Evolutionary conservation across 2,329 filamentous ascomycete species (phyloP), one percentile per base, ranked within the genome.

Genomic region (Aureobasidium sp.): DNA sequence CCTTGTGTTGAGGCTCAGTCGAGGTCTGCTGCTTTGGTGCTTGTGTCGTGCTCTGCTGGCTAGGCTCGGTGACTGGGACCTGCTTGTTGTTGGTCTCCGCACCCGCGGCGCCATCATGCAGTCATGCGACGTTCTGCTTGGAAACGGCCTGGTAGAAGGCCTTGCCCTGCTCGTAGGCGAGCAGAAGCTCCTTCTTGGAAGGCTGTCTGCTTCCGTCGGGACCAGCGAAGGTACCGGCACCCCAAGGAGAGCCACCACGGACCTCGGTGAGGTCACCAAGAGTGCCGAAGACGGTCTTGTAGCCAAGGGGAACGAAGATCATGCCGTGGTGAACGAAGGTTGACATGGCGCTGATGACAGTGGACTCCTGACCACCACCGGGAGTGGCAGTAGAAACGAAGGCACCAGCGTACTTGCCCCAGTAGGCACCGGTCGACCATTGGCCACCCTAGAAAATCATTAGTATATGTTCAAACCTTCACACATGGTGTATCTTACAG

Each of bases 251-350:
- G 65, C 94, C 94, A 71, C 94, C 94, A 74, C 89, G 90, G 66
- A 94, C 82, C 81, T 97, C 92, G 34, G 73, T 73, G 39, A 96
- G 75, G 77, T 92, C 87, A 67, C 86, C 74, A 67, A 96, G 77
- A 66, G 85, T 77, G 64, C 73, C 73, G 73, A 96, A 97, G 55
- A 85, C 79, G 70, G 87, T 89, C 78, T 89, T 87, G 82, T 96
- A 97, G 62, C 94, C 94, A 61, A 97, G 82, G 53, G 94, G 94
- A n/a, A 97, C 92, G 76, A 88, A 97, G 81, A 94, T 88, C 79
- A 97, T 88, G 71, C 94, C 94, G 81, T 97, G 94, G 80, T 97
- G 94, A 65, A 87, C 76, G 61, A 97, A 81, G 20, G 93, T 97
- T 72, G 87, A 91, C 84, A 97, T 86, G 73, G 87, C 80, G 37